Conservation (phyloP, 2,329 filamentous ascomycete genomes). For the Epichloe baconii region DNA sequence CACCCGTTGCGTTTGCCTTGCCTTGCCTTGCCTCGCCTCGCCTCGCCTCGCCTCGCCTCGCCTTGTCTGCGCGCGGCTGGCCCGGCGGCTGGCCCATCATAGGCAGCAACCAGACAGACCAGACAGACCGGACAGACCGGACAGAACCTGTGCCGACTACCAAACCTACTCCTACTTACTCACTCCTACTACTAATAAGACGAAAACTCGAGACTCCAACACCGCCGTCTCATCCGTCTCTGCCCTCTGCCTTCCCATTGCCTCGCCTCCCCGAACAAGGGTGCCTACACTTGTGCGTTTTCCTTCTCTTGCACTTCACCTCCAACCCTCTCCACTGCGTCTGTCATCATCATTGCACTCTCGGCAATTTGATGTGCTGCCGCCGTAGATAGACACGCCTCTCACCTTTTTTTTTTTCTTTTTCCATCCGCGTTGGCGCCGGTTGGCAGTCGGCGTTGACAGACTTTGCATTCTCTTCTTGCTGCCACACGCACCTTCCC, state of each 20-base stretch:
- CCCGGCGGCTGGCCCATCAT: background rate
- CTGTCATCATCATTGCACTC: conserved; percentile 3
- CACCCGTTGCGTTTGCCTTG: background rate
- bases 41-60: too few relatives aligned
- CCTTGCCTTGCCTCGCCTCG: too few relatives aligned
- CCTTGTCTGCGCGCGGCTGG: background rate
- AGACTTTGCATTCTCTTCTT: background rate
- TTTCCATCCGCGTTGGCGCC: background rate
- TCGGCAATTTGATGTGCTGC: background rate
- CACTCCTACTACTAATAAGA: too few relatives aligned
- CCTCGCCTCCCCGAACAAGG: background rate
- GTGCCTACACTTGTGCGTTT: background rate
- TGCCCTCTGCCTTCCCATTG: background rate
- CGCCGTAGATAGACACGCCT: background rate
- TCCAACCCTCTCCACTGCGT: background rate
- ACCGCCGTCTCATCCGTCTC: background rate
- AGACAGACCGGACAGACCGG: too few relatives aligned
- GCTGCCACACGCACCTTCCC: background rate
- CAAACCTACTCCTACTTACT: too few relatives aligned
- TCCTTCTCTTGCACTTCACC: conserved; percentile 1
- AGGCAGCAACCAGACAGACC: background rate
- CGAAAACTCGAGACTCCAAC: background rate
- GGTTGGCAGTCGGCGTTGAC: background rate
- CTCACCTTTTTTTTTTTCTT: background rate
- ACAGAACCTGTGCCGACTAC: too few relatives aligned